A percentile compares a stretch with the other conserved stretches of the same genome.
Conservation (phyloP, 768 basidiomycete species). For the Tremella yokohamensis region DNA sequence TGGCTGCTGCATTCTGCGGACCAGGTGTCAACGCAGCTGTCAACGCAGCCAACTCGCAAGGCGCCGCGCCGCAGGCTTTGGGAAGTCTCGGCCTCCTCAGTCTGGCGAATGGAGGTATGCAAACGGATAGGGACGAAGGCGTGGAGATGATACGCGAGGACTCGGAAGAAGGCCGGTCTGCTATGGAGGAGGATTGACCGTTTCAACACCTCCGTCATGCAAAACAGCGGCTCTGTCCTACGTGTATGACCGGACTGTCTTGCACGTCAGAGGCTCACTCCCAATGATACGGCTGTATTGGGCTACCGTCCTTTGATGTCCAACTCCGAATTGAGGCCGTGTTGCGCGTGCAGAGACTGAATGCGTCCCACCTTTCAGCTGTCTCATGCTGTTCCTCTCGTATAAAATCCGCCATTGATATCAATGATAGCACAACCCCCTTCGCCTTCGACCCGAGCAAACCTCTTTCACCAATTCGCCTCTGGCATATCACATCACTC, state of each 20-base stretch:
- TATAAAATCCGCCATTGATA: too few species aligned
- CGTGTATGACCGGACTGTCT: too few species aligned
- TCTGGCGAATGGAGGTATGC: constrained; percentile 20
- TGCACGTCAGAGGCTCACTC: too few species aligned
- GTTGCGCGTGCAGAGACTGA: too few species aligned
- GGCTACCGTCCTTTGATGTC: too few species aligned
- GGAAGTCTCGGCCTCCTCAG: constrained; percentile 42
- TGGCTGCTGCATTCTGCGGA: constrained; percentile 17
- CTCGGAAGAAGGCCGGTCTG: constrained; percentile 15
- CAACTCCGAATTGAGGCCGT: too few species aligned
- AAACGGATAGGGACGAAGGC: constrained; percentile 15
- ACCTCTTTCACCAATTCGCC: not conserved
- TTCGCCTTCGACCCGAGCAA: not conserved
- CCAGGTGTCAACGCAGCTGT: constrained; percentile 5
- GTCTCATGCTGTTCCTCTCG: too few species aligned
- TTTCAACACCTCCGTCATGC: too few species aligned
- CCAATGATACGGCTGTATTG: too few species aligned
- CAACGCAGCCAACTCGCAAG: not conserved
- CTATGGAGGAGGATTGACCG: constrained; percentile 42
- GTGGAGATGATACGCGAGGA: constrained; percentile 30
- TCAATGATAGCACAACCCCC: too few species aligned
- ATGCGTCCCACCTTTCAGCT: too few species aligned
- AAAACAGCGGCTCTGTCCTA: too few species aligned
- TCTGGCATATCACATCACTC: not conserved
- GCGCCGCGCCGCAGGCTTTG: constrained; percentile 18